phyloP scores from a whole-genome alignment of 352 stramenopile species.

The Peronospora tabacina region DNA sequence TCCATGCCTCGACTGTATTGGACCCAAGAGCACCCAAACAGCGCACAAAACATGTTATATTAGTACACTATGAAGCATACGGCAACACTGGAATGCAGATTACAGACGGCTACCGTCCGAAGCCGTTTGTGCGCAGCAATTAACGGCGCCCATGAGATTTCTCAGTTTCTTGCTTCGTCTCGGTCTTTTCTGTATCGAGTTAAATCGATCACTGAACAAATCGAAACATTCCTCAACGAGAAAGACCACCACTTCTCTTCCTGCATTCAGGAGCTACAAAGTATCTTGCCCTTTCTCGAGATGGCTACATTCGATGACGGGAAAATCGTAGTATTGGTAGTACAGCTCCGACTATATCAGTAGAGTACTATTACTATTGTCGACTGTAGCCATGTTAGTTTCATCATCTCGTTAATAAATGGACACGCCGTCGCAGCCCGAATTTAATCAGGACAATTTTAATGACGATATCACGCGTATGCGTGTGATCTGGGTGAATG shows the following conservation, averaged over 20 bases:
- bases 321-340: not conserved
- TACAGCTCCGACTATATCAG: too few relatives aligned
- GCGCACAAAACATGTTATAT: not conserved
- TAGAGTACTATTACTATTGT: not conserved
- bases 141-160: constrained; percentile 24
- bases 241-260: constrained; percentile 20
- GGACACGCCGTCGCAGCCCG: constrained; percentile 22
- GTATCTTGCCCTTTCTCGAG: constrained; percentile 27
- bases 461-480: constrained; percentile 77
- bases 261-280: constrained; percentile 1
- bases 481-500: constrained; percentile 71
- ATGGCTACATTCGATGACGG: constrained; percentile 10
- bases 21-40: not conserved
- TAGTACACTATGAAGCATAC: not conserved
- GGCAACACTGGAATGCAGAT: constrained; percentile 4
- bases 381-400: not conserved
- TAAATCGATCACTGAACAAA: constrained; percentile 15
- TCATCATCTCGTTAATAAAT: constrained; percentile 2
- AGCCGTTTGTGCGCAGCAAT: constrained; percentile 35
- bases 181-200: constrained; percentile 11
- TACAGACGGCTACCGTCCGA: constrained; percentile 15
- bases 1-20: constrained; percentile 23
- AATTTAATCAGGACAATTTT: constrained; percentile 60
- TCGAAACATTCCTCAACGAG: constrained; percentile 5
- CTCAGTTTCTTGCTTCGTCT: constrained; percentile 5